Percentiles rank a stretch among this genome's conserved stretches.
Conservation (phyloP, 2,329 filamentous ascomycete species). For the Apiospora malaysiana region DNA sequence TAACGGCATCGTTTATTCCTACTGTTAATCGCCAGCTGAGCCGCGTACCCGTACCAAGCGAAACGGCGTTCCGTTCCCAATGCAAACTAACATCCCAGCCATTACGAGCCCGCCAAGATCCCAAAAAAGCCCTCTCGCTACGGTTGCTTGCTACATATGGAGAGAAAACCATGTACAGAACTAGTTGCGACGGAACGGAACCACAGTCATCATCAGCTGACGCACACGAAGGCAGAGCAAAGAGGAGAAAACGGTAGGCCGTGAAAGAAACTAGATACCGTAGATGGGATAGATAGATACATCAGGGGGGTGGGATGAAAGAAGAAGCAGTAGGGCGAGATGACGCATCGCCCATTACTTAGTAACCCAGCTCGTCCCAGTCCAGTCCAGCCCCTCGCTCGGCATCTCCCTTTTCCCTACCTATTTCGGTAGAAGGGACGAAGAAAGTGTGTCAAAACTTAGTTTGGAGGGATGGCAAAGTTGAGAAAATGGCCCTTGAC, state of each 20-base stretch:
- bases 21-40: not conserved
- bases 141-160: not conserved
- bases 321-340: not conserved
- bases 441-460: not conserved
- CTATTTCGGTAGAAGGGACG: not conserved
- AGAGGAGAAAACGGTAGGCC: not conserved
- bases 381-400: not conserved
- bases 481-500: too few species aligned
- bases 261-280: not conserved
- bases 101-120: not conserved
- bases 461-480: not conserved
- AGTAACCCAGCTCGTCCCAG: not conserved
- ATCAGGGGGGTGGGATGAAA: not conserved
- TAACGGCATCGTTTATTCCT: not conserved
- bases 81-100: not conserved
- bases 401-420: not conserved
- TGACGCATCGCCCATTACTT: not conserved
- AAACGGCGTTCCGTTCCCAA: conserved; percentile 9
- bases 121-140: too few species aligned
- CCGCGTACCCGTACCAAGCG: conserved; percentile 10
- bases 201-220: not conserved
- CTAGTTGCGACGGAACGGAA: too few species aligned
- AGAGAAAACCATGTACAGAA: not conserved
- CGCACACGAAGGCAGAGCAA: not conserved
- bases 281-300: not conserved